These are phyloP conservation scores for Quercus gilva DNA, from an alignment of 306 rosid genomes.

Conservation along the genomic window DNA sequence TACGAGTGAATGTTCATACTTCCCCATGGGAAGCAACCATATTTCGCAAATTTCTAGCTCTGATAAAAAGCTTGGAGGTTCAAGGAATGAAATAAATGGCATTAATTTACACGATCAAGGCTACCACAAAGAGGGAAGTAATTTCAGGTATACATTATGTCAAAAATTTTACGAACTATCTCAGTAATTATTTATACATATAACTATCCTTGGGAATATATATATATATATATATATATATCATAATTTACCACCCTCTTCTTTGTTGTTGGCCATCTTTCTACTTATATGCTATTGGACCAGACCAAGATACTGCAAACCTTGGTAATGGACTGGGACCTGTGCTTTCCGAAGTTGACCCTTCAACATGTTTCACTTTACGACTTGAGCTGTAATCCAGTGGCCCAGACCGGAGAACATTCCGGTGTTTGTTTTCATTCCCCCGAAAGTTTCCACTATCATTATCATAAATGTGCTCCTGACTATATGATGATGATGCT, in stretches of 20 bases:
- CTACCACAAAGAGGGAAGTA: conserved; percentile 22
- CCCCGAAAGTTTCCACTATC: conserved; percentile 53
- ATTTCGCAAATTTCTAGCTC: neutral
- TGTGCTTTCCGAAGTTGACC: conserved; percentile 78
- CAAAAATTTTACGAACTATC: conserved; percentile 39
- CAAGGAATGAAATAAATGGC: conserved; percentile 14
- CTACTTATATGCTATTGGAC: conserved; percentile 91
- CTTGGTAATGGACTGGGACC: conserved; percentile 96
- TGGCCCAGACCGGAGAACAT: conserved; percentile 79
- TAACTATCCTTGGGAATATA: conserved; percentile 8
- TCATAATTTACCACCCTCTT: conserved; percentile 38
- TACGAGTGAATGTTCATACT: neutral
- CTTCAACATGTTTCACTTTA: conserved; percentile 56
- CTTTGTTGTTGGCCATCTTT: conserved; percentile 8
- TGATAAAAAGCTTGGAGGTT: neutral
- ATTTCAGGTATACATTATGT: conserved; percentile 32
- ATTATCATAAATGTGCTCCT: conserved; percentile 48
- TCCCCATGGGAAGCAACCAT: neutral
- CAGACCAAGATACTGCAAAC: conserved; percentile 97
- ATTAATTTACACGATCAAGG: conserved; percentile 36
- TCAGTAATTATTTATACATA: conserved; percentile 3
- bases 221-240: neutral
- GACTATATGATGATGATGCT: conserved; percentile 67
- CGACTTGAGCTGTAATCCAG: conserved; percentile 84
- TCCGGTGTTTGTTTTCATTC: conserved; percentile 52